These are phyloP conservation scores for Leptographium galeiforme DNA, from an alignment of 2,329 filamentous ascomycete species.

Conservation along the genomic window DNA sequence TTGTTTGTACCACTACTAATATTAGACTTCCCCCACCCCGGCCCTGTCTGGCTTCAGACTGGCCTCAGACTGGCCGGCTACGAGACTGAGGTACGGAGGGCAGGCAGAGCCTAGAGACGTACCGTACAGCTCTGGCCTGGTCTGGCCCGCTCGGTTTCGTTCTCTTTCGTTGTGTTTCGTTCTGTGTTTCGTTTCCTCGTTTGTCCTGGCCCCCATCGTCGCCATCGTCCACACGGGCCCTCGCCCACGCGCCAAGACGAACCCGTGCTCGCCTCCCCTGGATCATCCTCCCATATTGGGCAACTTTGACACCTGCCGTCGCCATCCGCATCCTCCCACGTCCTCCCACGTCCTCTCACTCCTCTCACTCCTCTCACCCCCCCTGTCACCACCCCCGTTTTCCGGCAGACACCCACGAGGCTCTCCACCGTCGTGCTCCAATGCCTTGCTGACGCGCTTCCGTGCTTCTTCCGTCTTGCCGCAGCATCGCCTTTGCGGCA, in stretches of 20 bases:
- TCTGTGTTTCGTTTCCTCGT: not conserved
- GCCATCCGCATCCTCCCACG: not conserved
- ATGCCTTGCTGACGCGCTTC: slow-evolving; percentile 19
- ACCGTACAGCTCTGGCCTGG: not conserved
- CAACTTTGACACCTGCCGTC: not conserved
- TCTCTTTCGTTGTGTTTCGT: not conserved
- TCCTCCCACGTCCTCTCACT: not conserved
- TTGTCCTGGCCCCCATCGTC: not conserved
- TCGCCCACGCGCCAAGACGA: not conserved
- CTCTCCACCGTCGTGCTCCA: slow-evolving; percentile 13
- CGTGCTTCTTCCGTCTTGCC: slow-evolving; percentile 15
- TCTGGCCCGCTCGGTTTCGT: not conserved
- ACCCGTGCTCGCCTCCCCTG: not conserved
- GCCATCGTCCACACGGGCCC: not conserved
- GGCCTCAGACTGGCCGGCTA: not conserved
- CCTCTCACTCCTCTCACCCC: too few relatives aligned
- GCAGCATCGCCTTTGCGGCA: slow-evolving; percentile 12
- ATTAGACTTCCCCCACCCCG: not conserved
- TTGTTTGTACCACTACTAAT: not conserved
- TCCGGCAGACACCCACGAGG: not conserved
- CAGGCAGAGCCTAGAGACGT: not conserved
- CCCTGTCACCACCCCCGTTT: too few relatives aligned
- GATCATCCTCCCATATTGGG: not conserved
- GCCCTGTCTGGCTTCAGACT: too few relatives aligned
- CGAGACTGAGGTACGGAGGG: not conserved